Base-by-base conservation (phyloP, 192 early-diverging fungal species). In the Dissophora ornata region DNA sequence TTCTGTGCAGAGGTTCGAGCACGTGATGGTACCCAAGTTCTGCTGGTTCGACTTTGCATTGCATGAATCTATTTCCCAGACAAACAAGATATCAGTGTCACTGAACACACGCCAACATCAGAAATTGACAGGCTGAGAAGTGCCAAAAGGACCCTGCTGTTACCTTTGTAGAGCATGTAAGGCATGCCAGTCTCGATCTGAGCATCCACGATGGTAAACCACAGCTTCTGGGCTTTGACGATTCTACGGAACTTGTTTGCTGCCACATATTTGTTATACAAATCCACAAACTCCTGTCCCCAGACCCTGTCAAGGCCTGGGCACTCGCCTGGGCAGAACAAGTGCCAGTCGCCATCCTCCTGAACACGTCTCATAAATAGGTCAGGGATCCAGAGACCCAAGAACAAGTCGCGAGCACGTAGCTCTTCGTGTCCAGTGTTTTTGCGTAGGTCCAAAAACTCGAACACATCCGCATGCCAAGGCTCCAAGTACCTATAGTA, bases 41-140 rank as follows among this genome's bases (percentile, higher is more conserved):
- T 97, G 93, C 84, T 98, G 97, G 85, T 98, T 98, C 30, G 94
- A 95, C 86, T 98, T 98, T 75, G 90, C 82, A 80, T 98, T 98
- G 85, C 97, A 98, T 34, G 97, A 90, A 84, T 98, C 96, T 84
- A 71, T n/a, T n/a, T n/a, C n/a, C n/a, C n/a, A n/a, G n/a, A n/a
- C n/a, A n/a, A n/a, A n/a, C n/a, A n/a, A n/a, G n/a, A n/a, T n/a
- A n/a, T n/a, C n/a, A n/a, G n/a, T n/a, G n/a, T n/a, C n/a, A n/a
- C n/a, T n/a, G n/a, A n/a, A n/a, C n/a, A n/a, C n/a, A n/a, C n/a
- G n/a, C n/a, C n/a, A n/a, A n/a, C n/a, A n/a, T n/a, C n/a, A n/a
- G n/a, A n/a, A n/a, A n/a, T n/a, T n/a, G n/a, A n/a, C n/a, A n/a
- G n/a, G n/a, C n/a, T n/a, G n/a, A n/a, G n/a, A n/a, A n/a, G n/a